A percentile compares a stretch with the other conserved stretches of the same genome.
phyloP scores from a whole-genome alignment of 257 asterid species.

The Solanum gracilifrons region DNA sequence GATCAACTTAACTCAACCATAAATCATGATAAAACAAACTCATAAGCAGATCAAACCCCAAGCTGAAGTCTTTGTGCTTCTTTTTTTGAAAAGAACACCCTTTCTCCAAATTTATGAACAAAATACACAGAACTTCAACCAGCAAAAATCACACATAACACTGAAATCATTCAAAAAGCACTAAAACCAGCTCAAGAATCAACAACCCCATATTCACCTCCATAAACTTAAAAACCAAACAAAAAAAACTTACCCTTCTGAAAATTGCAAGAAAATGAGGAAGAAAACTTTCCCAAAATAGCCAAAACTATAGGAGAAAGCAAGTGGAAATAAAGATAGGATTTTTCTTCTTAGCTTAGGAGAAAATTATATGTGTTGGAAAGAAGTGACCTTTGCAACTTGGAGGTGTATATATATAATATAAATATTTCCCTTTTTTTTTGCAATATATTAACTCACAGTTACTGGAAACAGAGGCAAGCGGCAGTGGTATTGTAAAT shows the following conservation, averaged over 20 bases:
- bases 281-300: background rate
- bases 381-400: background rate
- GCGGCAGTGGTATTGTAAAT: background rate
- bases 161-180: background rate
- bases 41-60: background rate
- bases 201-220: background rate
- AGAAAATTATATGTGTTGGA: background rate
- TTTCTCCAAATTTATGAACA: background rate
- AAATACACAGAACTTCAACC: background rate
- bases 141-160: background rate
- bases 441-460: background rate
- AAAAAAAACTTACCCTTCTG: background rate
- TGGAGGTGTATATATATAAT: background rate
- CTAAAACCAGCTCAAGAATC: background rate
- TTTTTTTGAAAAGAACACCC: background rate
- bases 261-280: background rate
- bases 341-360: background rate
- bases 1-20: background rate
- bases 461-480: background rate
- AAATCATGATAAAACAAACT: background rate
- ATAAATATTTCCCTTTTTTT: background rate
- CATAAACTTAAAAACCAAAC: background rate
- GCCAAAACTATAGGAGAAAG: background rate
- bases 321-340: background rate
- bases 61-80: background rate